Conservation (phyloP, 805 yeast species). For the Jamesozyma hellenica region DNA sequence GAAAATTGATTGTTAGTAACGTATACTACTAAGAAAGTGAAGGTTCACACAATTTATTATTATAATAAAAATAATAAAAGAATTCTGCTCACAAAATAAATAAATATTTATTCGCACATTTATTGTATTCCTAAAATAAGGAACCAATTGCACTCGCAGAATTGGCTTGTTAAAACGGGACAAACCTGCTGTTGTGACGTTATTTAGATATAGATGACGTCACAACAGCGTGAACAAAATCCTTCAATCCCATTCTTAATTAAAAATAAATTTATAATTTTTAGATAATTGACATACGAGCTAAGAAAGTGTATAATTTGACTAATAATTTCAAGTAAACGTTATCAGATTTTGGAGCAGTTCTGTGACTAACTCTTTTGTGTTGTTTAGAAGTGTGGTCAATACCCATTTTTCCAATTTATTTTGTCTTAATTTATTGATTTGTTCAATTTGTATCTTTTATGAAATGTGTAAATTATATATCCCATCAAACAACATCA, state of each 20-base stretch:
- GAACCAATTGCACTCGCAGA: slow-evolving; percentile 7
- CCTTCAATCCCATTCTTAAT: slow-evolving; percentile 10
- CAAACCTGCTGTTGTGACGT: no score
- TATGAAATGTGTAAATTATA: no score
- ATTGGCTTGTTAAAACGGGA: slow-evolving; percentile 1
- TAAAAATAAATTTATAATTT: not conserved
- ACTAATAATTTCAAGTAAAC: slow-evolving; percentile 97
- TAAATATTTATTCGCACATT: slow-evolving; percentile 2
- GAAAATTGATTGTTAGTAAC: slow-evolving; percentile 25
- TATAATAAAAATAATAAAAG: slow-evolving; percentile 1
- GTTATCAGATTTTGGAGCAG: slow-evolving; percentile 98
- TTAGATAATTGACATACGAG: slow-evolving; percentile 63
- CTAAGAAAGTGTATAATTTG: slow-evolving; percentile 96
- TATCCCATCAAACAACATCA: no score
- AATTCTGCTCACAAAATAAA: slow-evolving; percentile 7
- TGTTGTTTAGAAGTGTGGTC: slow-evolving; percentile 96
- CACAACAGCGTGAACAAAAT: slow-evolving; percentile 12
- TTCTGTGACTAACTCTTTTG: slow-evolving; percentile 90
- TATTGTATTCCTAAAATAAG: not conserved
- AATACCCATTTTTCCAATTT: slow-evolving; percentile 75
- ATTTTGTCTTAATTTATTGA: no score
- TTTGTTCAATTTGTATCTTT: no score
- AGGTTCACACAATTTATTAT: slow-evolving; percentile 1
- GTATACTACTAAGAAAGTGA: not conserved
- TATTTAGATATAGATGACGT: no score